These are phyloP conservation scores for Dothideomycetes sp. DNA, from an alignment of 2,329 filamentous ascomycete species.

Conservation along the genomic window DNA sequence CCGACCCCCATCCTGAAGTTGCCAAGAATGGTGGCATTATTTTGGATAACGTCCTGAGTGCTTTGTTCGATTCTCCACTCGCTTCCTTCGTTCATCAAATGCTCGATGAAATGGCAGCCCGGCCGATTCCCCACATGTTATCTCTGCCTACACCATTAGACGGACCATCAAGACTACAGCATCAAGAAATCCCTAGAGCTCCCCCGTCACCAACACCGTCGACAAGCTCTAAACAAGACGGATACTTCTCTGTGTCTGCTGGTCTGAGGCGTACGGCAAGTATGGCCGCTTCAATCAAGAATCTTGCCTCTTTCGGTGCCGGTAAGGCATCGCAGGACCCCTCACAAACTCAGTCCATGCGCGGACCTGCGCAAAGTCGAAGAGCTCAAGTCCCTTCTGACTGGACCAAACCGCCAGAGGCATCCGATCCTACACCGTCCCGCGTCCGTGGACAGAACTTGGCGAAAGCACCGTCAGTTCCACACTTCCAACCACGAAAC, in stretches of 20 bases:
- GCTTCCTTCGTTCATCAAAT: conserved; percentile 60
- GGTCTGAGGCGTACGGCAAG: conserved; percentile 55
- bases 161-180: conserved; percentile 18
- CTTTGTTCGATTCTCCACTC: conserved; percentile 67
- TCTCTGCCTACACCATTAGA: conserved; percentile 14
- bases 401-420: conserved; percentile 60
- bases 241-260: conserved; percentile 50
- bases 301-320: conserved; percentile 44
- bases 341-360: conserved; percentile 10
- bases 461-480: conserved; percentile 69
- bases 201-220: conserved; percentile 41
- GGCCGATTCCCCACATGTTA: conserved; percentile 15
- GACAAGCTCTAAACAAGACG: conserved; percentile 40
- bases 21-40: conserved; percentile 76
- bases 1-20: conserved; percentile 91
- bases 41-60: conserved; percentile 74
- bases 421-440: conserved; percentile 58
- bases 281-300: conserved; percentile 55
- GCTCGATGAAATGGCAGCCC: conserved; percentile 58
- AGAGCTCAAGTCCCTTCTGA: conserved; percentile 47
- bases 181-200: conserved; percentile 24
- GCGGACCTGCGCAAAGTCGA: conserved; percentile 21
- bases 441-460: conserved; percentile 57
- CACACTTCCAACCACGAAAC: conserved; percentile 59
- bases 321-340: conserved; percentile 9